phyloP scores from a whole-genome alignment of 106 monocot species.

The Dendrobium officinale region DNA sequence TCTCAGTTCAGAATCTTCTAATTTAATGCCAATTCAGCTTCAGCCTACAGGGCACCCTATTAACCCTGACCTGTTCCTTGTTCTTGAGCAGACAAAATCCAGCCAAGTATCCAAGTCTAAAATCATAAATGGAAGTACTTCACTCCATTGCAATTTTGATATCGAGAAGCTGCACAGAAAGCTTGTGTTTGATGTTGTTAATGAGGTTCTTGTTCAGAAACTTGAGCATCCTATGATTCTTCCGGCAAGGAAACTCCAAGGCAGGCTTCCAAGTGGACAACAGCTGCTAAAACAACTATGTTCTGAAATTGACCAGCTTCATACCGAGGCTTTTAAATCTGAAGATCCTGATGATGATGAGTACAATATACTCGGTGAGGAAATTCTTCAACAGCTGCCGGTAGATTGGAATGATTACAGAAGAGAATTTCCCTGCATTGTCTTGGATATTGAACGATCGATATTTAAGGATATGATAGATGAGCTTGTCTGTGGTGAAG shows the following conservation, averaged over 20 bases:
- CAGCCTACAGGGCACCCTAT: constrained; percentile 38
- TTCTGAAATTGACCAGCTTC: constrained; percentile 27
- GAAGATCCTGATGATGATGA: constrained; percentile 15
- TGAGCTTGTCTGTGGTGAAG: constrained; percentile 26
- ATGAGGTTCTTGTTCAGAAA: constrained; percentile 39
- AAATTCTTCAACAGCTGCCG: constrained; percentile 5
- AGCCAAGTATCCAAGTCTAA: constrained; percentile 5
- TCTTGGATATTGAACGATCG: constrained; percentile 40
- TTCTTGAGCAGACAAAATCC: constrained; percentile 43
- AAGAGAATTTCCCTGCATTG: constrained; percentile 20
- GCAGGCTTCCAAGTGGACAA: constrained; percentile 14
- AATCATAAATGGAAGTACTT: not conserved
- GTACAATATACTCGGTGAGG: constrained; percentile 13
- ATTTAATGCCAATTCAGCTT: constrained; percentile 19
- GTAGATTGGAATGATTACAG: constrained; percentile 27
- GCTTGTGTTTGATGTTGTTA: constrained; percentile 46
- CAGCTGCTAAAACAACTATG: constrained; percentile 35
- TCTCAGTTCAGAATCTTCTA: not conserved
- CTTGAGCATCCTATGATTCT: not conserved
- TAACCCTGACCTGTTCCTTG: constrained; percentile 55
- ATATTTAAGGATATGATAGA: constrained; percentile 55
- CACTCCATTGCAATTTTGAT: constrained; percentile 2
- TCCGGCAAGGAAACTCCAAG: constrained; percentile 6
- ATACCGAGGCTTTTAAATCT: not conserved
- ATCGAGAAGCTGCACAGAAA: constrained; percentile 35